phyloP scores from a whole-genome alignment of 768 basidiomycete genomes.

The Termitomyces titanicus region DNA sequence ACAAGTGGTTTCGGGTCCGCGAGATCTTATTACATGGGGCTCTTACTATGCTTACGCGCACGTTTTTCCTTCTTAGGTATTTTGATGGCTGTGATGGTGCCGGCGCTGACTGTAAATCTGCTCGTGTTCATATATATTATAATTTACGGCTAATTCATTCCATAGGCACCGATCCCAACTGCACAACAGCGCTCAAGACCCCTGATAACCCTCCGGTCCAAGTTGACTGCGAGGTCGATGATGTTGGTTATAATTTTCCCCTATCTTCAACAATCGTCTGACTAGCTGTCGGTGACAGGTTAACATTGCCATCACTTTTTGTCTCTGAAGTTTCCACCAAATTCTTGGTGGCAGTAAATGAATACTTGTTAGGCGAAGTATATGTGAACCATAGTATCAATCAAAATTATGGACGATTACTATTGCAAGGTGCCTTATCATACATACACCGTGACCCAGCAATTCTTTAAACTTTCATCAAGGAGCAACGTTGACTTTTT shows the following conservation, averaged over 20 bases:
- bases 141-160: neutral
- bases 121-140: neutral
- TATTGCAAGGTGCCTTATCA: no score
- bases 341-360: neutral
- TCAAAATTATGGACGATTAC: no score
- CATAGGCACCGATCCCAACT: slow-evolving; percentile 30
- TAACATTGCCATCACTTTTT: slow-evolving; percentile 18
- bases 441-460: no score
- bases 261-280: neutral
- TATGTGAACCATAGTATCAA: no score
- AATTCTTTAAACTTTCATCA: no score
- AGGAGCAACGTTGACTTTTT: no score
- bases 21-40: neutral
- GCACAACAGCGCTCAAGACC: slow-evolving; percentile 33
- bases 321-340: neutral
- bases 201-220: slow-evolving; percentile 33
- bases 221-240: slow-evolving; percentile 19
- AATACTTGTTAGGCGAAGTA: neutral
- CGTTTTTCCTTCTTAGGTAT: slow-evolving; percentile 25
- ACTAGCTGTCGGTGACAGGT: slow-evolving; percentile 3
- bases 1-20: slow-evolving; percentile 36
- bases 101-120: slow-evolving; percentile 36
- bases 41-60: neutral
- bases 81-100: slow-evolving; percentile 38
- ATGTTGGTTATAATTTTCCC: neutral